A percentile compares a stretch with the other conserved stretches of the same genome.
These are phyloP conservation scores for Grigorovia transvaalensis DNA, from an alignment of 805 yeast species.

Conservation along the genomic window DNA sequence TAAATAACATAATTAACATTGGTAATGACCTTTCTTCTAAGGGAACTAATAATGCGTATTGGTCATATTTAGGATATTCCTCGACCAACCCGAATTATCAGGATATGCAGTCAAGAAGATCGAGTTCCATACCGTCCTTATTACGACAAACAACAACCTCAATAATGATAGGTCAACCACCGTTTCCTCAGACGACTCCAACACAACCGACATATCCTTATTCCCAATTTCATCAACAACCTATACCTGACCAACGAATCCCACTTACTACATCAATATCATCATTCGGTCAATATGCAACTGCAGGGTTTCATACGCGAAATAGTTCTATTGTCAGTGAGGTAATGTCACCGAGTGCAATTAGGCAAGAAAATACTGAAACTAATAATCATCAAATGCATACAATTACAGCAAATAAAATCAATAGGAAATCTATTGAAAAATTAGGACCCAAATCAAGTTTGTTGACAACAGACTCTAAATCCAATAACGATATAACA, in stretches of 20 bases:
- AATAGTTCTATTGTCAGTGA: constrained; percentile 24
- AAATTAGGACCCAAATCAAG: not conserved
- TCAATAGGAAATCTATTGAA: not conserved
- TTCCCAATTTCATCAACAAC: constrained; percentile 21
- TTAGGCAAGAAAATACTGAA: constrained; percentile 1
- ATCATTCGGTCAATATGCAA: constrained; percentile 18
- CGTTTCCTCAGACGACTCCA: constrained; percentile 8
- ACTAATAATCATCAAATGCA: not conserved
- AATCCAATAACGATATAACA: not conserved
- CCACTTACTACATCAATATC: constrained; percentile 8
- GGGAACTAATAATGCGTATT: constrained; percentile 9
- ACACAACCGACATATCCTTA: constrained; percentile 14
- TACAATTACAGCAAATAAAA: not conserved
- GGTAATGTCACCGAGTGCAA: constrained; percentile 23
- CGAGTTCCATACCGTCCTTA: constrained; percentile 23
- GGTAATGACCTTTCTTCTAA: not conserved
- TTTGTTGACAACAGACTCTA: not conserved
- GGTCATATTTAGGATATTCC: constrained; percentile 16
- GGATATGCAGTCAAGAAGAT: constrained; percentile 16
- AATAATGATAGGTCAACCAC: constrained; percentile 9
- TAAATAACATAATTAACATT: not conserved
- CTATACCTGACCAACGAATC: constrained; percentile 1
- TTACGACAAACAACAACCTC: constrained; percentile 15
- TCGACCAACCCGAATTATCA: constrained; percentile 7
- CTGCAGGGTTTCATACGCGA: constrained; percentile 22